These are phyloP conservation scores for Penicillium coffeae DNA, from an alignment of 495 filamentous ascomycete species.

Conservation along the genomic window DNA sequence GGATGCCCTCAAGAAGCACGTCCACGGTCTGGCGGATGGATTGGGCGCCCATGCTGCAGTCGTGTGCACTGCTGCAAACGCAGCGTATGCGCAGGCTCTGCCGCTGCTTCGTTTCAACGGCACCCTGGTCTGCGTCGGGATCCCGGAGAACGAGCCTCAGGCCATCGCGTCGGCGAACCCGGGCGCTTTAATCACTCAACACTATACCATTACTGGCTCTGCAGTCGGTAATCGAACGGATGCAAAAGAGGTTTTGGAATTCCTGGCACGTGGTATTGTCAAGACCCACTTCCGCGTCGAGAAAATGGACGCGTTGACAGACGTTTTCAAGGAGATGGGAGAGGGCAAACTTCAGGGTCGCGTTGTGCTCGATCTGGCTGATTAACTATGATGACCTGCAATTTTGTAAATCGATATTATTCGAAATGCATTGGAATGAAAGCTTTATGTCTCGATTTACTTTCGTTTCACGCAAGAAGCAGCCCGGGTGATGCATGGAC, in stretches of 20 bases:
- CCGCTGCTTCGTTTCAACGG: constrained; percentile 62
- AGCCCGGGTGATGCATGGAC: too few species aligned
- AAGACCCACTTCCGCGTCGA: constrained; percentile 56
- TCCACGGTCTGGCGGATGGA: constrained; percentile 56
- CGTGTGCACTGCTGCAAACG: constrained; percentile 61
- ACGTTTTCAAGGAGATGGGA: constrained; percentile 58
- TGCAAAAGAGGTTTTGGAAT: constrained; percentile 62
- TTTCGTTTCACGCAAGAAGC: too few species aligned
- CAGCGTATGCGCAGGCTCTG: constrained; percentile 58
- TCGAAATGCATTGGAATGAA: too few species aligned
- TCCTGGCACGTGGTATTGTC: constrained; percentile 58
- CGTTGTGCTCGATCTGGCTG: constrained; percentile 56
- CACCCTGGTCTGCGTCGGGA: constrained; percentile 61
- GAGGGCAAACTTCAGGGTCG: constrained; percentile 54
- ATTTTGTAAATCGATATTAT: too few species aligned
- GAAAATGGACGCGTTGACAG: constrained; percentile 60
- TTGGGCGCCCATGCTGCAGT: constrained; percentile 62
- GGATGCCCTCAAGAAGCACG: constrained; percentile 47
- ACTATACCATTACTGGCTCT: constrained; percentile 54
- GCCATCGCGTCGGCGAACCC: constrained; percentile 57
- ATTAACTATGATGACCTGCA: not conserved
- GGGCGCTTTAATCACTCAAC: constrained; percentile 45
- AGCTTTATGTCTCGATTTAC: too few species aligned
- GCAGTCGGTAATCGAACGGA: constrained; percentile 64
- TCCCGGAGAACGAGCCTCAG: constrained; percentile 58